These are phyloP conservation scores for Akanthomyces muscarius DNA, from an alignment of 2,329 filamentous ascomycete species.

Conservation along the genomic window DNA sequence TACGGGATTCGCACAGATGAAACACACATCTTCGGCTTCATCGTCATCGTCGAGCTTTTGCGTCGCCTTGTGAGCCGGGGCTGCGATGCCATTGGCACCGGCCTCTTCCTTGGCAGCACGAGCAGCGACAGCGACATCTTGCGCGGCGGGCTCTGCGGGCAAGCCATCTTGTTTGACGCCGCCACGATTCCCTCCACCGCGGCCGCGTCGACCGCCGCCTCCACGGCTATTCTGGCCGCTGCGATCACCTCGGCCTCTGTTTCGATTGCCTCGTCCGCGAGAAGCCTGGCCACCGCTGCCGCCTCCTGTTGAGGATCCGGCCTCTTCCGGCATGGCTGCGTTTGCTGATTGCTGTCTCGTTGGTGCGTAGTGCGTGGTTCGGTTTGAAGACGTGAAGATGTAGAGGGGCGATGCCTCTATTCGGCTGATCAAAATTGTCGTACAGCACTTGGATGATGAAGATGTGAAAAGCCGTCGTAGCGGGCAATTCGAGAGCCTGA, in stretches of 20 bases:
- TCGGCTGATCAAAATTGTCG: not conserved
- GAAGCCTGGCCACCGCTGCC: constrained; percentile 6
- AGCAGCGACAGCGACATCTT: constrained; percentile 29
- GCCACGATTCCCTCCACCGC: constrained; percentile 25
- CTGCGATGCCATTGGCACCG: constrained; percentile 22
- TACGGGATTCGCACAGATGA: constrained; percentile 92
- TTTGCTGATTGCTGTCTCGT: constrained; percentile 3
- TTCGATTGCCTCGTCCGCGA: constrained; percentile 13
- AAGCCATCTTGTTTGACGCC: constrained; percentile 25
- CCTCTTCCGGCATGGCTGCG: constrained; percentile 10
- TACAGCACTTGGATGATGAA: not conserved
- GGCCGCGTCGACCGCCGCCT: constrained; percentile 34
- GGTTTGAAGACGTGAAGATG: not conserved
- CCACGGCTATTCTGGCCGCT: constrained; percentile 18
- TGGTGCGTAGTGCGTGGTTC: not conserved
- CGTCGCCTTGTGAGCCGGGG: constrained; percentile 24
- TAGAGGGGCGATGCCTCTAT: not conserved
- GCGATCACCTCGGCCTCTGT: constrained; percentile 7
- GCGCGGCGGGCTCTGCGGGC: constrained; percentile 29
- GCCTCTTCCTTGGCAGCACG: constrained; percentile 33
- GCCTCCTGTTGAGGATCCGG: constrained; percentile 7
- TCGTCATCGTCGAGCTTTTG: constrained; percentile 37
- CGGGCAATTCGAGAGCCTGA: not conserved
- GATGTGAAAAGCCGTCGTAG: not conserved
- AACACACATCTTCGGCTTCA: constrained; percentile 78